Evolutionary conservation across 1,139 yeast genomes (phyloP).

Genomic region (Geotrichum armillariae): DNA sequence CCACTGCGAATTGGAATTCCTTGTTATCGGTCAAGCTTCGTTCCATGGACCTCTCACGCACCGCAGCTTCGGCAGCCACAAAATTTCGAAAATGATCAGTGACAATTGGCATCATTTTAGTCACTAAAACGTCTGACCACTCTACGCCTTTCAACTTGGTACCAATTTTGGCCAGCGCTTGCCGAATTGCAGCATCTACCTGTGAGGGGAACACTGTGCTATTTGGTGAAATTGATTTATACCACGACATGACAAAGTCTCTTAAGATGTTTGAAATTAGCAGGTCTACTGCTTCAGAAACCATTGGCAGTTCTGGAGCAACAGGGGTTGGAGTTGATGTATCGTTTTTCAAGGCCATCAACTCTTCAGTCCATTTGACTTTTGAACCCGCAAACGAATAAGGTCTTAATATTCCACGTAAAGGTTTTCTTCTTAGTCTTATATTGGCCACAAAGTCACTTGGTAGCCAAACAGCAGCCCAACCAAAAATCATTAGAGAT

Average conservation of each 20-base stretch:
- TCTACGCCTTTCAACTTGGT: constrained; percentile 49
- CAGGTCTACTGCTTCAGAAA: constrained; percentile 55
- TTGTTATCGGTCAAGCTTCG: constrained; percentile 42
- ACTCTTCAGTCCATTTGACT: background rate
- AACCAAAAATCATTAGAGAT: constrained; percentile 22
- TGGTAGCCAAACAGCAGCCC: constrained; percentile 24
- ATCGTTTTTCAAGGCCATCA: background rate
- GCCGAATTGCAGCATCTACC: constrained; percentile 51
- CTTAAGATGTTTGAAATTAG: constrained; percentile 53
- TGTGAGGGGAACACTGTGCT: constrained; percentile 50
- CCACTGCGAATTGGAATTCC: constrained; percentile 58
- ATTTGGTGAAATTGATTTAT: constrained; percentile 45
- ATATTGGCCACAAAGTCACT: constrained; percentile 15
- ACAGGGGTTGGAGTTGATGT: constrained; percentile 42
- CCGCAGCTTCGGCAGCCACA: constrained; percentile 49
- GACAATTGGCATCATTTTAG: constrained; percentile 60
- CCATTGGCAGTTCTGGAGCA: constrained; percentile 51
- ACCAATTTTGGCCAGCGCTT: constrained; percentile 46
- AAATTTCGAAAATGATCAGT: constrained; percentile 64
- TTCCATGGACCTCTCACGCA: constrained; percentile 33
- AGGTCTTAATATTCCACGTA: too few species aligned
- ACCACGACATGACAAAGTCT: constrained; percentile 73
- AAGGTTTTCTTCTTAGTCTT: too few species aligned
- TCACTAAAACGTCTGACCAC: constrained; percentile 56
- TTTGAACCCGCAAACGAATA: constrained; percentile 26